Percentiles rank a stretch among this genome's conserved stretches.
phyloP scores from a whole-genome alignment of 331 rosid genomes.

The Cydonia oblonga region DNA sequence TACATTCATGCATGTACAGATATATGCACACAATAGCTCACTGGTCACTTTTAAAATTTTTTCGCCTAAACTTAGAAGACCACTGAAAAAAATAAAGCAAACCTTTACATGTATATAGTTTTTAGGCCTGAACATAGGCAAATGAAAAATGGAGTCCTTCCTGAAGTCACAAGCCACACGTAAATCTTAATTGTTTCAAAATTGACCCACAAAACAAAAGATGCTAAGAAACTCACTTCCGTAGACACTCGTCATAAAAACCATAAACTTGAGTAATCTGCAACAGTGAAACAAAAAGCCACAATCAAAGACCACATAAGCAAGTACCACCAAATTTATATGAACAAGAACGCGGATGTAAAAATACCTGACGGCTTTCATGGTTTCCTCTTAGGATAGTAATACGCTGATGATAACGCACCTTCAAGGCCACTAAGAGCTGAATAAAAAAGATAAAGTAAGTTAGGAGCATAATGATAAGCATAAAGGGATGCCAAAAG shows the following conservation, averaged over 20 bases:
- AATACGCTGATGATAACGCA: slow-evolving; percentile 83
- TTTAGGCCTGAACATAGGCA: not conserved
- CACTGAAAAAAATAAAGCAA: not conserved
- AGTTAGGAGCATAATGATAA: too few relatives aligned
- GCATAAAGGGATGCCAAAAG: too few relatives aligned
- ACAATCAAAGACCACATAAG: slow-evolving; percentile 5
- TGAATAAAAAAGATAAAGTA: not conserved
- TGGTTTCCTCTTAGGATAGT: slow-evolving; percentile 97
- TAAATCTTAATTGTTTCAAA: not conserved
- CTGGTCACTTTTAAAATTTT: not conserved
- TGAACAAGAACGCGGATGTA: not conserved
- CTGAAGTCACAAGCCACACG: not conserved
- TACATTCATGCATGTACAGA: not conserved
- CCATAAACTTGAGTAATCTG: slow-evolving; percentile 99
- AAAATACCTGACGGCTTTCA: slow-evolving; percentile 90
- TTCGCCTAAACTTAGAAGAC: not conserved
- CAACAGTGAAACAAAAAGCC: slow-evolving; percentile 16
- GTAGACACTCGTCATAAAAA: slow-evolving; percentile 88
- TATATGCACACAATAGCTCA: not conserved
- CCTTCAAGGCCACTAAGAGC: slow-evolving; percentile 71
- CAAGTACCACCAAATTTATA: not conserved
- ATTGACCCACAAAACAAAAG: not conserved
- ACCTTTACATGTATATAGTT: not conserved
- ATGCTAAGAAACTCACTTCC: slow-evolving; percentile 62
- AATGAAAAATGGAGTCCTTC: not conserved